These are phyloP conservation scores for Pyricularia pennisetigena DNA, from an alignment of 2,329 filamentous ascomycete species.

Conservation along the genomic window DNA sequence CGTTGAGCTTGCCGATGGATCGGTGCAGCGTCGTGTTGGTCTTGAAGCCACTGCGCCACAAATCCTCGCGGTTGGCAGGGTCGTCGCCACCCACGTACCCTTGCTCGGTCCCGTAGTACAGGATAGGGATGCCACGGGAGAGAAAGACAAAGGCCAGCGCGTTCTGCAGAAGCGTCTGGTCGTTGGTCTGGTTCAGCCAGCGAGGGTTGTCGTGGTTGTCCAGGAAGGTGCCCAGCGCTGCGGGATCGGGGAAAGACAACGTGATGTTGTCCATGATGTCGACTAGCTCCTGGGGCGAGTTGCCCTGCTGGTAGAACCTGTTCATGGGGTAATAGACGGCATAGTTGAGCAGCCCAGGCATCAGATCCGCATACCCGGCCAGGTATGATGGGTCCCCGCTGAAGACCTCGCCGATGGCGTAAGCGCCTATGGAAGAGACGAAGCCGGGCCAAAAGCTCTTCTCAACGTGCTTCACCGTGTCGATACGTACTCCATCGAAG, in stretches of 20 bases:
- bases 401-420: not conserved
- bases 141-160: conserved; percentile 51
- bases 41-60: not conserved
- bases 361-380: not conserved
- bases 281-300: conserved; percentile 17
- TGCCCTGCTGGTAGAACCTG: not conserved
- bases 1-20: not conserved
- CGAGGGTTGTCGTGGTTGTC: conserved; percentile 51
- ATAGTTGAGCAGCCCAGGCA: not conserved
- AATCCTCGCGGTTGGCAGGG: not conserved
- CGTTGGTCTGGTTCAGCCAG: conserved; percentile 39
- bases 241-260: conserved; percentile 29
- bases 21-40: not conserved
- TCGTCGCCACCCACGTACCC: not conserved
- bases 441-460: not conserved
- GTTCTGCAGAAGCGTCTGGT: conserved; percentile 48
- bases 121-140: not conserved
- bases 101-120: not conserved
- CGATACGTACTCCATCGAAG: not conserved
- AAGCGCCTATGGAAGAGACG: not conserved
- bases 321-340: not conserved
- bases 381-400: not conserved
- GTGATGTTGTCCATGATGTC: conserved; percentile 26
- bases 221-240: conserved; percentile 38
- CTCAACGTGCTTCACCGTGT: not conserved